A percentile compares a stretch with the other conserved stretches of the same genome.
Evolutionary conservation across 164 flowering plant species (phyloP).

Genomic region (Tinospora cordifolia): DNA sequence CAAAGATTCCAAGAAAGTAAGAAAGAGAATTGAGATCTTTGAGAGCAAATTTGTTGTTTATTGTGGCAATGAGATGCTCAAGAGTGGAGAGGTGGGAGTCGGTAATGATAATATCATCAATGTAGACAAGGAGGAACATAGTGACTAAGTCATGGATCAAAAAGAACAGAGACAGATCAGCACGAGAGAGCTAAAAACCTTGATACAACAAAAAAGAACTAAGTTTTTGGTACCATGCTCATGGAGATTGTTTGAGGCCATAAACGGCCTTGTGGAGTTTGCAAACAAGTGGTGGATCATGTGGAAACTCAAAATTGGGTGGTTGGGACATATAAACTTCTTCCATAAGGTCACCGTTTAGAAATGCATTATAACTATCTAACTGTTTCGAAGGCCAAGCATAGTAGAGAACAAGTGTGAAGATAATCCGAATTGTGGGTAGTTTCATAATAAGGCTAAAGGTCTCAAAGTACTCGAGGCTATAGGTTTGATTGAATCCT

Average conservation of each 20-base stretch:
- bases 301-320: neutral
- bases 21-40: too few species aligned
- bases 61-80: too few species aligned
- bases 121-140: neutral
- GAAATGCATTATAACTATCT: constrained; percentile 2
- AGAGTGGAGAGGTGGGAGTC: too few species aligned
- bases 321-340: neutral
- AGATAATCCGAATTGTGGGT: neutral
- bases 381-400: neutral
- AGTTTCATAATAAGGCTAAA: neutral
- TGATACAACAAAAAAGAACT: too few species aligned
- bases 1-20: too few species aligned
- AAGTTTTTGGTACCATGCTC: neutral
- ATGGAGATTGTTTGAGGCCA: constrained; percentile 1
- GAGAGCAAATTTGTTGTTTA: too few species aligned
- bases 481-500: too few species aligned
- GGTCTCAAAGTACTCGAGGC: neutral
- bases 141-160: neutral
- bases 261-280: neutral
- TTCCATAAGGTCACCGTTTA: neutral
- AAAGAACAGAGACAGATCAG: neutral
- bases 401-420: neutral
- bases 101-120: neutral
- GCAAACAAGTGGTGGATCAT: neutral
- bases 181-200: too few species aligned